These are phyloP conservation scores for Pilaira anomala DNA, from an alignment of 192 early-diverging fungal species.

Conservation along the genomic window DNA sequence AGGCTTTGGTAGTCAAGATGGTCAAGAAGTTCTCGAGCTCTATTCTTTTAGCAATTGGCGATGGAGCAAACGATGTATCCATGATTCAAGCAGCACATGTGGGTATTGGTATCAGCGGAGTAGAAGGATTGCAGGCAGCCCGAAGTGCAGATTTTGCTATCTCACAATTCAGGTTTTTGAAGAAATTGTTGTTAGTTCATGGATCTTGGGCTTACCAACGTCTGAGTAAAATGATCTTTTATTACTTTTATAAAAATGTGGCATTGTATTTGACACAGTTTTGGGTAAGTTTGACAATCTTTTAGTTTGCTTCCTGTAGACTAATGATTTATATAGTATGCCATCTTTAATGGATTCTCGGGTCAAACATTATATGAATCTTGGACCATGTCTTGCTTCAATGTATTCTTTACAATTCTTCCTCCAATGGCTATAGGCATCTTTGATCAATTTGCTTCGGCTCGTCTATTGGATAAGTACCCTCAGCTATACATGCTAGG, in stretches of 20 bases:
- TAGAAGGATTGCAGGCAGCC: conserved; percentile 93
- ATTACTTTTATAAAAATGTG: conserved; percentile 98
- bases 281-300: conserved; percentile 59
- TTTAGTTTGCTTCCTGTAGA: too few species aligned
- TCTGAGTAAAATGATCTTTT: conserved; percentile 90
- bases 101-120: conserved; percentile 90
- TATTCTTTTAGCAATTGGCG: conserved; percentile 90
- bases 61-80: conserved; percentile 95
- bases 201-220: conserved; percentile 92
- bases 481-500: conserved; percentile 84
- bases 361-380: conserved; percentile 93
- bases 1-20: conserved; percentile 91
- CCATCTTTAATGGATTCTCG: conserved; percentile 89
- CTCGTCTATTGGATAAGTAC: conserved; percentile 83
- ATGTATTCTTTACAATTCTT: conserved; percentile 86
- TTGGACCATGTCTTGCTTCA: conserved; percentile 90
- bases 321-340: conserved; percentile 28
- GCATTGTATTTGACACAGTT: conserved; percentile 94
- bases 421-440: conserved; percentile 90
- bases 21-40: conserved; percentile 84
- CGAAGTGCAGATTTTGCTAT: conserved; percentile 94
- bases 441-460: conserved; percentile 89
- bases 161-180: conserved; percentile 89
- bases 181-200: conserved; percentile 91
- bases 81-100: conserved; percentile 99